Evolutionary conservation across 2,329 filamentous ascomycete species (phyloP), one percentile per base, ranked within the genome.

Genomic region (Chalaropsis thielavioides): DNA sequence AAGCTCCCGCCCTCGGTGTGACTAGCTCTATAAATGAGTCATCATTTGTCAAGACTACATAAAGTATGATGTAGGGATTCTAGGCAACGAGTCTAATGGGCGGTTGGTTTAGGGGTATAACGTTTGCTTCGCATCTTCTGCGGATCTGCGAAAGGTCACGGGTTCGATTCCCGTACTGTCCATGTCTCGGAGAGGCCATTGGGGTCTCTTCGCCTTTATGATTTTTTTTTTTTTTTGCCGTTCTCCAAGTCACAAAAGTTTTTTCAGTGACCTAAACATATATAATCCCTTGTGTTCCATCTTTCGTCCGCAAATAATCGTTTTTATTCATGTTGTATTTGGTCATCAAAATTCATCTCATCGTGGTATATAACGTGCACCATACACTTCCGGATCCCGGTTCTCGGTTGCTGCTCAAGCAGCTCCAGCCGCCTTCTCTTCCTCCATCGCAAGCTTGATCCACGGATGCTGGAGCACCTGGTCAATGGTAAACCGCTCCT

Each of bases 381-480:
- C 19, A 13, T 24, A 3, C 35, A 17, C 35, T 60, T 41, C 31
- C 35, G 10, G 1, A 11, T 51, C 46, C 24, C 46, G 10, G n/a
- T 22, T 7, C 24, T 15, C 46, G 10, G n/a, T 22, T 7, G 13
- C 51, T 35, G 35, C 17, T 44, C 62, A 54, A 2, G 54, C 13
- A 58, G 22, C 35, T 15, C 19, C 31, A n/a, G 65, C 19, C 6
- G 49, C 59, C 49, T 51, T 63, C 27, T 64, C 62, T 51, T 67
- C 65, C 41, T 61, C 67, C 5, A 64, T 64, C 54, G 68, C 65
- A 54, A 62, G 68, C 61, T 73, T 71, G 67, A 74, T 89, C 94
- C 94, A 99, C n/a, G 88, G 84, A 75, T 97, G 92, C 64, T 89
- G 84, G 66, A 96, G 77, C 19, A 99, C 92, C 73, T 92, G 86